Percentiles rank a stretch among this genome's conserved stretches.
phyloP scores from a whole-genome alignment of 306 rosid species.

The Malus fusca region DNA sequence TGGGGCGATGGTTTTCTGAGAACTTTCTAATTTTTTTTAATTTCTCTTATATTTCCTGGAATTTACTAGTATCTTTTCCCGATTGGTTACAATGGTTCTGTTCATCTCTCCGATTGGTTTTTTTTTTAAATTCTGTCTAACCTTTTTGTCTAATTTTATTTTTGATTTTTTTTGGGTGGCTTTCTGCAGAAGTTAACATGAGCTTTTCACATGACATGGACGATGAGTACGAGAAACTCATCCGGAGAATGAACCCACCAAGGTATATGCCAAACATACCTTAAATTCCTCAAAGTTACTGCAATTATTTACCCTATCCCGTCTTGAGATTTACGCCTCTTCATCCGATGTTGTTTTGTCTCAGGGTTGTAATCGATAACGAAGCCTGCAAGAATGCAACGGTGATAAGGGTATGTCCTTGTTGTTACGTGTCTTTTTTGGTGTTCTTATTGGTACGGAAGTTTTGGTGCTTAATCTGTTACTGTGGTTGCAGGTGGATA shows the following conservation, averaged over 20 bases:
- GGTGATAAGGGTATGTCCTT: conserved; percentile 58
- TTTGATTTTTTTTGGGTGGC: background rate
- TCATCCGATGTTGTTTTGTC: conserved; percentile 16
- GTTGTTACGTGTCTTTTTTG: background rate
- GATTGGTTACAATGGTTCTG: conserved; percentile 31
- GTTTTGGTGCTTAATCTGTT: conserved; percentile 1
- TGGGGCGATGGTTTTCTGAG: background rate
- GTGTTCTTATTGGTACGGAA: background rate
- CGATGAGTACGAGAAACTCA: conserved; percentile 80
- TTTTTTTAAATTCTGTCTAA: conserved; percentile 28
- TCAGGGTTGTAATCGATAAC: conserved; percentile 94
- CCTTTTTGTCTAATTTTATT: conserved; percentile 26
- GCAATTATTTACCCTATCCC: background rate
- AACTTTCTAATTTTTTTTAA: background rate
- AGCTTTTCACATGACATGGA: conserved; percentile 75
- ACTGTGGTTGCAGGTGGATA: conserved; percentile 52
- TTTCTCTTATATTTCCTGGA: conserved; percentile 6
- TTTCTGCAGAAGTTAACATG: conserved; percentile 56
- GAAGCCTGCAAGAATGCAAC: conserved; percentile 77
- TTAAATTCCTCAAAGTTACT: background rate
- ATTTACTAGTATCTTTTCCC: conserved; percentile 17
- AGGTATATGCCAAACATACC: conserved; percentile 23
- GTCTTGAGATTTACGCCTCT: conserved; percentile 19
- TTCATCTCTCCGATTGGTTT: conserved; percentile 23
- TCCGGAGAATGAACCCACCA: conserved; percentile 90